Conservation (phyloP, 257 asterid species). For the Cruciata laevipes region DNA sequence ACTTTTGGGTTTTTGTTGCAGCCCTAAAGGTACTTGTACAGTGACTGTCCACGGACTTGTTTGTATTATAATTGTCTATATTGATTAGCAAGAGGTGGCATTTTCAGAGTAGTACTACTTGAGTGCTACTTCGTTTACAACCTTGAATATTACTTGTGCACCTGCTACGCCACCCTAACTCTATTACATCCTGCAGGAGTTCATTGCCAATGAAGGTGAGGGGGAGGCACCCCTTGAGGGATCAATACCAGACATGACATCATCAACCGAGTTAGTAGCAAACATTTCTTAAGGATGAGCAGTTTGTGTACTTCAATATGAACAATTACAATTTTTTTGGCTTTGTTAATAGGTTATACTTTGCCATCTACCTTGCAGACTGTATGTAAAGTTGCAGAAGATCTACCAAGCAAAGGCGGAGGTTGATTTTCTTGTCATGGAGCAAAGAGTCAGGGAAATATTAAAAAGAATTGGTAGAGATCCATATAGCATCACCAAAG, state of each 20-base stretch:
- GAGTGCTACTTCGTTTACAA: neutral
- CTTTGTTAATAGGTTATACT: constrained; percentile 9
- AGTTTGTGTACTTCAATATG: constrained; percentile 3
- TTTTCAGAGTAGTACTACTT: neutral
- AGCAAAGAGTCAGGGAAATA: constrained; percentile 47
- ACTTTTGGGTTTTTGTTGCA: constrained; percentile 92
- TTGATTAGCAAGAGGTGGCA: neutral
- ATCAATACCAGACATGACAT: constrained; percentile 96
- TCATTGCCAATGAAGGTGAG: constrained; percentile 77
- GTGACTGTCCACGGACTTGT: neutral
- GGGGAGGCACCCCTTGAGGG: constrained; percentile 98
- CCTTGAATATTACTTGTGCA: constrained; percentile 6
- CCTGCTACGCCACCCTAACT: constrained; percentile 13
- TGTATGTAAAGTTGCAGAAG: constrained; percentile 74
- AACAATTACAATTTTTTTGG: neutral
- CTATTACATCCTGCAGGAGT: constrained; percentile 47
- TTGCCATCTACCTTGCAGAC: constrained; percentile 36
- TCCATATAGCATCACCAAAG: constrained; percentile 72
- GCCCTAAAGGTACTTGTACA: constrained; percentile 60
- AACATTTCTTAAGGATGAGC: constrained; percentile 13
- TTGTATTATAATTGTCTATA: neutral
- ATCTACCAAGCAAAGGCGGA: constrained; percentile 96
- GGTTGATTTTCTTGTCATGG: constrained; percentile 78
- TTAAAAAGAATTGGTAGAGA: constrained; percentile 81
- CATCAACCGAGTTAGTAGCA: constrained; percentile 88